A percentile compares a stretch with the other conserved stretches of the same genome.
Conservation (phyloP, 2,329 filamentous ascomycete genomes). For the Parasarocladium wereldwijsianum region DNA sequence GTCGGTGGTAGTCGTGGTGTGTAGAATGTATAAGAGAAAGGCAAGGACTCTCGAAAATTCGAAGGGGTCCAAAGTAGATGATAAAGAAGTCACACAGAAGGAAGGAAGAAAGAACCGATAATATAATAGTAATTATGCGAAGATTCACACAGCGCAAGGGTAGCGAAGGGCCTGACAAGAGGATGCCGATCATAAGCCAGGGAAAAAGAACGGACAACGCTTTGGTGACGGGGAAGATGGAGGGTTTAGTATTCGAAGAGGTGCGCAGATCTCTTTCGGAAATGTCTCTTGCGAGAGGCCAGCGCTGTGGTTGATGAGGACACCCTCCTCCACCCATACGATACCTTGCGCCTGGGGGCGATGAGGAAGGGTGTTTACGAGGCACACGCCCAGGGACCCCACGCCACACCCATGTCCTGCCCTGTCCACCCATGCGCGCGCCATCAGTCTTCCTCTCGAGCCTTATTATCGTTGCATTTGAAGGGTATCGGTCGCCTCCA, state of each 20-base stretch:
- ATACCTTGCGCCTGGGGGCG: no score
- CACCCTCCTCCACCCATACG: no score
- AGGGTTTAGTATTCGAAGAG: conserved; percentile 29
- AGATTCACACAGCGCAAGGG: conserved; percentile 20
- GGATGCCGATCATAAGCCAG: conserved; percentile 32
- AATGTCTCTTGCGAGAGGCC: no score
- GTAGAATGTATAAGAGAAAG: conserved; percentile 31
- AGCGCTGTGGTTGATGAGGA: no score
- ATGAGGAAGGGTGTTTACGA: no score
- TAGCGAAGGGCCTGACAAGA: conserved; percentile 24
- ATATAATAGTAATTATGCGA: conserved; percentile 27
- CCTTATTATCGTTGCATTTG: no score
- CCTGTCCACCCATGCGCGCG: conserved; percentile 1
- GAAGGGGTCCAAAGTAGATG: conserved; percentile 21
- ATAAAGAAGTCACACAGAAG: conserved; percentile 12
- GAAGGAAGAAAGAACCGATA: conserved; percentile 33
- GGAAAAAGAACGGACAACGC: conserved; percentile 19
- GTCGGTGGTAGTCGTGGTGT: conserved; percentile 5
- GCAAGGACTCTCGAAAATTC: conserved; percentile 19
- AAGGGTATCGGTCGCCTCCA: conserved; percentile 1
- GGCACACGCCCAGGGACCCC: conserved; percentile 1
- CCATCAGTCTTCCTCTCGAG: conserved; percentile 1
- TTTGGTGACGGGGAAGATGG: conserved; percentile 27
- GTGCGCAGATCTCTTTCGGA: no score
- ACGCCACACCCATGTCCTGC: conserved; percentile 1